phyloP scores from a whole-genome alignment of 768 basidiomycete species.

The Dentipellis sp. region DNA sequence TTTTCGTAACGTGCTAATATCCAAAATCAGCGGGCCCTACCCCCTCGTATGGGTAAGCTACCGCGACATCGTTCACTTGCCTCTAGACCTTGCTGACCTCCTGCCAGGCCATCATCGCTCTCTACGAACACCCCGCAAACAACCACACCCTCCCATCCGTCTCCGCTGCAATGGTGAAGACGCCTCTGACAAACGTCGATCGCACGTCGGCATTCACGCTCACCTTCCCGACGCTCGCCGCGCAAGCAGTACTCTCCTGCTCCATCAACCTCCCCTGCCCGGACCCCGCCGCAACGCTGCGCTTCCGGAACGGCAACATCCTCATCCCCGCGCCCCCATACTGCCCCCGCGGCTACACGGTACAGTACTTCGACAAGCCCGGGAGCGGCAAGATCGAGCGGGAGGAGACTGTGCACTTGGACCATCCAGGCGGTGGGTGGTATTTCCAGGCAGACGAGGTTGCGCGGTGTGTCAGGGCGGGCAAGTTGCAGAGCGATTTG shows the following conservation, averaged over 20 bases:
- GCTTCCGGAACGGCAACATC: slow-evolving; percentile 69
- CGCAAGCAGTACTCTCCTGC: slow-evolving; percentile 67
- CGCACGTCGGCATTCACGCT: slow-evolving; percentile 66
- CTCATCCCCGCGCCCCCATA: slow-evolving; percentile 56
- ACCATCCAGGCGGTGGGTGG: slow-evolving; percentile 38
- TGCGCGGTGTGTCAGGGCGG: slow-evolving; percentile 64
- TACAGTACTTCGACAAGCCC: slow-evolving; percentile 46
- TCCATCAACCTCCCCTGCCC: slow-evolving; percentile 45
- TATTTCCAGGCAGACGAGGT: slow-evolving; percentile 88
- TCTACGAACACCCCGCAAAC: slow-evolving; percentile 79
- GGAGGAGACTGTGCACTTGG: slow-evolving; percentile 50
- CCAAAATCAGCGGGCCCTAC: slow-evolving; percentile 57
- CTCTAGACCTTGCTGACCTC: background rate
- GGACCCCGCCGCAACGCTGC: slow-evolving; percentile 51
- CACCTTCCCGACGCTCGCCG: slow-evolving; percentile 56
- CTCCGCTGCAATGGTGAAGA: slow-evolving; percentile 67
- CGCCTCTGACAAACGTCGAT: slow-evolving; percentile 72
- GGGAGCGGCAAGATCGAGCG: slow-evolving; percentile 33
- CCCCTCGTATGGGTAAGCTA: slow-evolving; percentile 64
- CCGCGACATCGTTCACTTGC: background rate
- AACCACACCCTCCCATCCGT: slow-evolving; percentile 48
- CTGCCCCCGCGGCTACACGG: slow-evolving; percentile 54
- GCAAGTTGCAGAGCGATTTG: slow-evolving; percentile 59
- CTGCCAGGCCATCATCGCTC: slow-evolving; percentile 59
- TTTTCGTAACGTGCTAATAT: background rate